Conservation (phyloP, 352 stramenopile species). For the Pythium aquatile region DNA sequence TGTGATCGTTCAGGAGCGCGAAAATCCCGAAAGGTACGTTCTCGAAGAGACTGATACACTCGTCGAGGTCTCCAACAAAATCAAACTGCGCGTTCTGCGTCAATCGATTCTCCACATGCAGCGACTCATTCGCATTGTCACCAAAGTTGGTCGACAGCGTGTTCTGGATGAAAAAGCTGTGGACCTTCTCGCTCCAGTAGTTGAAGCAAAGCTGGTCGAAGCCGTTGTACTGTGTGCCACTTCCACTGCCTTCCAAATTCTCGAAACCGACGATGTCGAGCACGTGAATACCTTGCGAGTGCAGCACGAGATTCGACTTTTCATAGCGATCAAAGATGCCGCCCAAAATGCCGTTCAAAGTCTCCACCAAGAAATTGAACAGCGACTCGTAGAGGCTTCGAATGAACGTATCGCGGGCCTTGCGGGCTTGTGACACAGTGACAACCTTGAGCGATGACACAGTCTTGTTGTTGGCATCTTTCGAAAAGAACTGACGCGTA, state of each 20-base stretch:
- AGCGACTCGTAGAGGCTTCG: slow-evolving; percentile 76
- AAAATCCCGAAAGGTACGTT: slow-evolving; percentile 75
- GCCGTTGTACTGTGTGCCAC: slow-evolving; percentile 44
- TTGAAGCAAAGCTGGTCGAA: slow-evolving; percentile 84
- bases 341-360: slow-evolving; percentile 75
- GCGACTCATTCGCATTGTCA: slow-evolving; percentile 57
- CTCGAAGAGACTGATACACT: slow-evolving; percentile 72
- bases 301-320: slow-evolving; percentile 80
- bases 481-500: slow-evolving; percentile 77
- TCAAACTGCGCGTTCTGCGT: slow-evolving; percentile 56
- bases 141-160: slow-evolving; percentile 61
- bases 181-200: slow-evolving; percentile 86
- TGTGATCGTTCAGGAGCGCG: slow-evolving; percentile 64
- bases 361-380: slow-evolving; percentile 78
- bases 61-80: slow-evolving; percentile 50
- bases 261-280: slow-evolving; percentile 81
- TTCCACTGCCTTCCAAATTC: slow-evolving; percentile 35
- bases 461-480: slow-evolving; percentile 65
- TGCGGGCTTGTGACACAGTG: slow-evolving; percentile 67
- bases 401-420: slow-evolving; percentile 76
- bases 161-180: slow-evolving; percentile 79
- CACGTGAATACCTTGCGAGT: slow-evolving; percentile 79
- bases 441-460: slow-evolving; percentile 83
- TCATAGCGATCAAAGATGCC: slow-evolving; percentile 83
- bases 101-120: slow-evolving; percentile 61